phyloP scores from a whole-genome alignment of 768 basidiomycete genomes.

The Cystofilobasidium macerans region DNA sequence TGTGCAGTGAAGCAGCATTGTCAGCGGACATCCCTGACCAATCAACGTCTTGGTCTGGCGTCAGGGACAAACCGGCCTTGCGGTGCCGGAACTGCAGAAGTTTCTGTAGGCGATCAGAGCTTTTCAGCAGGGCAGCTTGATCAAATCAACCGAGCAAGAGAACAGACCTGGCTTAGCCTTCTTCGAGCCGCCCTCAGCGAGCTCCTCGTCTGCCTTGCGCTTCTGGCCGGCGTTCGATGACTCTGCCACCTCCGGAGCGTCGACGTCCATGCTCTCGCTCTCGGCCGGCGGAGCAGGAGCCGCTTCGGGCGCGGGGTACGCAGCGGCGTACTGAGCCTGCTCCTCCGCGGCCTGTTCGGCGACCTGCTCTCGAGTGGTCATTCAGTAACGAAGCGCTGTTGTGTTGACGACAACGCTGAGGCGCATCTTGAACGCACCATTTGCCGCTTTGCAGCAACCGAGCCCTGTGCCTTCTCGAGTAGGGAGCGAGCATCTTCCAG shows the following conservation, averaged over 20 bases:
- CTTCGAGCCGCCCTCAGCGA: slow-evolving; percentile 44
- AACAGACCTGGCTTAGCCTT: slow-evolving; percentile 10
- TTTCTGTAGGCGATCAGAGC: neutral
- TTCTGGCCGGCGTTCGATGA: slow-evolving; percentile 47
- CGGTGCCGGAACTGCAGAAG: neutral
- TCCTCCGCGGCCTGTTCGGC: slow-evolving; percentile 10
- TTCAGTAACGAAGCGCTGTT: neutral
- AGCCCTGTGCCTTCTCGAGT: slow-evolving; percentile 44
- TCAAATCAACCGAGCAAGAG: neutral
- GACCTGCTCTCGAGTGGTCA: no score
- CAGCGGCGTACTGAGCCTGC: slow-evolving; percentile 20
- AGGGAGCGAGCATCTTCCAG: slow-evolving; percentile 30
- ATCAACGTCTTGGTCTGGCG: no score
- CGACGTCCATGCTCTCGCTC: slow-evolving; percentile 13
- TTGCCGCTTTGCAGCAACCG: slow-evolving; percentile 50
- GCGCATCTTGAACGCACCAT: slow-evolving; percentile 49
- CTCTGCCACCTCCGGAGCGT: slow-evolving; percentile 28
- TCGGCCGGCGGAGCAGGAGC: slow-evolving; percentile 31
- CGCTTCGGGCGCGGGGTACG: slow-evolving; percentile 46
- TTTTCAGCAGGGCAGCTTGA: neutral
- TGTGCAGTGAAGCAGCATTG: neutral
- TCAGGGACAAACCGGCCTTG: slow-evolving; percentile 19
- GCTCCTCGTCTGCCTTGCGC: slow-evolving; percentile 42
- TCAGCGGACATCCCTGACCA: neutral
- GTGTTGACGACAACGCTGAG: neutral